Evolutionary conservation across 2,329 filamentous ascomycete species (phyloP), one percentile per base, ranked within the genome.

Genomic region (Fusarium veterinarium): DNA sequence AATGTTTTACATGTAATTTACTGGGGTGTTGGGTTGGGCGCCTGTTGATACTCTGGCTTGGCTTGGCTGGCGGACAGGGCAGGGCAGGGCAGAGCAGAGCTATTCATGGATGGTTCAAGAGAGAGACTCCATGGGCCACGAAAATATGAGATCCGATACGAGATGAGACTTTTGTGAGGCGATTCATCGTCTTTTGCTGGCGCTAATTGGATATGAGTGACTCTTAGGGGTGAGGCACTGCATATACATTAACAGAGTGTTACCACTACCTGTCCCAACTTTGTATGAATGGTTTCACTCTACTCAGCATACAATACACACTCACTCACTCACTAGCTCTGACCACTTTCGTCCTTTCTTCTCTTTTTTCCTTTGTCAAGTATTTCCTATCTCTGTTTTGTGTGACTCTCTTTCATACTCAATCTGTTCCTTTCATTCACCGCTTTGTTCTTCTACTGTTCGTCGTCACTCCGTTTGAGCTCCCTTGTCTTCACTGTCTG

Each of bases 31-130:
- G 65, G 33, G 60, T 67, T 58, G 75, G 74, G 75, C 75, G 75
- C 74, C 60, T 76, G 62, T 69, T 73, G 75, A 77, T 74, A 76
- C 75, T 62, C 40, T 35, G 58, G 61, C 58, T 63, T 35, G 58
- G 61, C 58, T 63, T 63, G 70, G 73, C 67, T 77, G 71, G 64
- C 16, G 65, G 52, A 58, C 42, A 40, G 60, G 37, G 12, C 19
- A 55, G 60, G 37, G 12, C 19, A 55, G 44, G 53, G 35, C 16
- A 51, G 59, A 38, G 38, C 52, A 51, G 59, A 38, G 38, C 52
- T 53, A 33, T 57, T 51, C 49, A 68, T 45, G 52, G 42, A 68
- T 35, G 45, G 38, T 46, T 37, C 41, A 53, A 53, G 46, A 37
- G 25, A 48, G 44, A 52, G 48, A 28, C 13, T 53, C 31, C 17